Percentiles rank a stretch among this genome's conserved stretches.
Conservation (phyloP, 441 rosid species). For the Rhodomyrtus psidioides region DNA sequence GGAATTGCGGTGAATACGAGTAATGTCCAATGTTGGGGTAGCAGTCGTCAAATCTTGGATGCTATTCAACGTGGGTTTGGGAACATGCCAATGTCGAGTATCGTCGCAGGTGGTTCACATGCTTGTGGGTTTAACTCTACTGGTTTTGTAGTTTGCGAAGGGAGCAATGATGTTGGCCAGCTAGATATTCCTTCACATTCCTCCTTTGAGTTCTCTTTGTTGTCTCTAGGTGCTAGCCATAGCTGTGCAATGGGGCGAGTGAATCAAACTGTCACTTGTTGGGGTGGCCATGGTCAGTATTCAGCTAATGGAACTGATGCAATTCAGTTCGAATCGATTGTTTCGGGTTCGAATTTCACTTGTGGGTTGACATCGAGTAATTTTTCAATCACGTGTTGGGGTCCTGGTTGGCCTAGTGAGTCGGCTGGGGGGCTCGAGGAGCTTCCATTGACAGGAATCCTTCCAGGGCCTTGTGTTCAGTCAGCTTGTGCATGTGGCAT, state of each 20-base stretch:
- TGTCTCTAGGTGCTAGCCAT: conserved; percentile 8
- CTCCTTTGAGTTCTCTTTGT: not conserved
- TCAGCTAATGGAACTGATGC: not conserved
- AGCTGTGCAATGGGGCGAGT: conserved; percentile 1
- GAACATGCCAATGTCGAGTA: not conserved
- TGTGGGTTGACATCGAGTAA: not conserved
- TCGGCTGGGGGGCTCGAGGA: not conserved
- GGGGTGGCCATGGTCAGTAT: conserved; percentile 2
- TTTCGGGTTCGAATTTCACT: conserved; percentile 7
- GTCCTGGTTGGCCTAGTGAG: not conserved
- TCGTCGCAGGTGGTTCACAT: conserved; percentile 3
- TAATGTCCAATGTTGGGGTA: conserved; percentile 3
- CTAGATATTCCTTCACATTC: conserved; percentile 3
- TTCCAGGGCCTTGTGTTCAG: conserved; percentile 16
- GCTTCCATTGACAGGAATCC: conserved; percentile 1
- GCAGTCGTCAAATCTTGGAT: not conserved
- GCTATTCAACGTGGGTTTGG: not conserved
- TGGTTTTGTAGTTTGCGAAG: conserved; percentile 5
- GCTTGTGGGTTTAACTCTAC: conserved; percentile 7
- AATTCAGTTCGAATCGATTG: not conserved
- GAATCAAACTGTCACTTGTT: conserved; percentile 4
- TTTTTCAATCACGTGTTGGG: conserved; percentile 3
- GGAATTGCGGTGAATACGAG: not conserved
- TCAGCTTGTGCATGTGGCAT: not conserved
- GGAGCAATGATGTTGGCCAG: not conserved